Conservation (phyloP, 768 basidiomycete species). For the Suillus americanus region DNA sequence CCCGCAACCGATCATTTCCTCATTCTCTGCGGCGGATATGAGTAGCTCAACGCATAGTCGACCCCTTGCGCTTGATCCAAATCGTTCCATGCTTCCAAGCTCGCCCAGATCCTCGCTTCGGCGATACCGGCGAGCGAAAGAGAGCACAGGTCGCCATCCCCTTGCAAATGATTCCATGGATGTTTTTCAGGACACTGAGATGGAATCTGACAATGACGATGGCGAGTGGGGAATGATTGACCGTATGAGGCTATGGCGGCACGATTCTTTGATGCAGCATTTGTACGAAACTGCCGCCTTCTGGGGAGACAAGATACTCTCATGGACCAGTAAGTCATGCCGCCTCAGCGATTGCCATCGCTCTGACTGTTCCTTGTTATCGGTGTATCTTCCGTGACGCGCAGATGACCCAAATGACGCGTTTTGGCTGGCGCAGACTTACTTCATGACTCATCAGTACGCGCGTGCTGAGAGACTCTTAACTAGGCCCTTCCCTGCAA, state of each 20-base stretch:
- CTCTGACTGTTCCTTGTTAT: conserved; percentile 3
- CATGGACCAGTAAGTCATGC: conserved; percentile 83
- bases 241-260: conserved; percentile 94
- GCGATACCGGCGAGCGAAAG: conserved; percentile 52
- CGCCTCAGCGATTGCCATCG: neutral
- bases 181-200: conserved; percentile 68
- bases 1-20: conserved; percentile 72
- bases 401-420: conserved; percentile 95
- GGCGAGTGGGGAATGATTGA: conserved; percentile 88
- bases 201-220: conserved; percentile 59
- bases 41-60: conserved; percentile 57
- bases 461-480: conserved; percentile 90
- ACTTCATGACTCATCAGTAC: conserved; percentile 95
- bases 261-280: conserved; percentile 98
- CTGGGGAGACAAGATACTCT: conserved; percentile 97
- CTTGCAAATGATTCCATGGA: conserved; percentile 75
- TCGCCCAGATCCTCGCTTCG: conserved; percentile 75
- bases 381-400: conserved; percentile 1
- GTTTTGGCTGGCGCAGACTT: conserved; percentile 98
- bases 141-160: conserved; percentile 60
- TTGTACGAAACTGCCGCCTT: conserved; percentile 95
- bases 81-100: conserved; percentile 71
- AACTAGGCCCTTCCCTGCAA: conserved; percentile 76
- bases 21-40: conserved; percentile 63
- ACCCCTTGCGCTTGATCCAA: conserved; percentile 72